Conservation (phyloP, 2,329 filamentous ascomycete genomes). For the Daldinia eschscholtzii region DNA sequence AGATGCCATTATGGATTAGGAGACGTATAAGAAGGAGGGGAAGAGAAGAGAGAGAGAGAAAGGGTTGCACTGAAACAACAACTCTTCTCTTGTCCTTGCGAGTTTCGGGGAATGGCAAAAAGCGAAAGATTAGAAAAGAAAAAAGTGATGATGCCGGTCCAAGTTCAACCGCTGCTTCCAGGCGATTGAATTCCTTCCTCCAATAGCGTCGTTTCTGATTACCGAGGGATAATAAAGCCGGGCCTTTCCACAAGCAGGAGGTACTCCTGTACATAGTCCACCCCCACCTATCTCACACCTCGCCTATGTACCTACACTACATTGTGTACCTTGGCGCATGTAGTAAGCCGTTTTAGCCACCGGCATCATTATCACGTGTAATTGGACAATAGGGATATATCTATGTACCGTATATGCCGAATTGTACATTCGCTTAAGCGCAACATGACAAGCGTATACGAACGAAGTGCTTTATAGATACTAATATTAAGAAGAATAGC, state of each 20-base stretch:
- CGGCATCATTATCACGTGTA: conserved; percentile 33
- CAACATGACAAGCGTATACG: not conserved
- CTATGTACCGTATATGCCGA: conserved; percentile 5
- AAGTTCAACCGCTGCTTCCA: conserved; percentile 48
- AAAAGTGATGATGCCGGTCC: conserved; percentile 49
- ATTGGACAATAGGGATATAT: conserved; percentile 5
- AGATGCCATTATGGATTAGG: conserved; percentile 64
- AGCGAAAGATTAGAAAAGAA: conserved; percentile 18
- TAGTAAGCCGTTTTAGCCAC: conserved; percentile 35
- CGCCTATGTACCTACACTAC: not conserved
- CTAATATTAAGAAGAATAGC: no score
- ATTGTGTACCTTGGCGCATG: conserved; percentile 3
- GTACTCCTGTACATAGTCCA: conserved; percentile 6
- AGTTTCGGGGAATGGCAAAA: conserved; percentile 42
- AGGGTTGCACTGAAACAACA: conserved; percentile 29
- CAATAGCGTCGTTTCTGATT: conserved; percentile 52
- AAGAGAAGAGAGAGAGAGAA: conserved; percentile 30
- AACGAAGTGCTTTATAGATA: no score
- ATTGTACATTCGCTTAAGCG: not conserved
- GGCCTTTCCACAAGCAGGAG: conserved; percentile 28
- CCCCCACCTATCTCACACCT: not conserved
- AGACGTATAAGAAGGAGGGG: conserved; percentile 35
- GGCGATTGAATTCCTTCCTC: conserved; percentile 41
- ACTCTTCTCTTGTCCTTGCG: conserved; percentile 52
- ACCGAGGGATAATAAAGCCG: conserved; percentile 51